Evolutionary conservation across 2,329 filamentous ascomycete genomes (phyloP), one percentile per base, ranked within the genome.

Genomic region (Alternaria sp.): DNA sequence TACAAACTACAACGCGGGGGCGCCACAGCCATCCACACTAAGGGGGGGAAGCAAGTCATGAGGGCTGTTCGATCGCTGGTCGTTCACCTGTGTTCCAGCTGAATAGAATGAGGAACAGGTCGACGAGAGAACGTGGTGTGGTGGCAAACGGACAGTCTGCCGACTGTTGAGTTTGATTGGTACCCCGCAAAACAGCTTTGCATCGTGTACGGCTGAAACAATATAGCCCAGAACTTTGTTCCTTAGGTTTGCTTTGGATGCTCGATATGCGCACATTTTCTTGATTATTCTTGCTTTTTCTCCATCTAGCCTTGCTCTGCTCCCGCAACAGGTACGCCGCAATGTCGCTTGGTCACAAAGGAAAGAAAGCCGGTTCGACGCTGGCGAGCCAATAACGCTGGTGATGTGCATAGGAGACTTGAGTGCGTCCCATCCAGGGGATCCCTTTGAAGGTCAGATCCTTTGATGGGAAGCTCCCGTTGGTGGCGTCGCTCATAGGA

Each of bases 141-240:
- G 41, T 51, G 40, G 56, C 56, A 49, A 58, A n/a, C 26, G 31
- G 40, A 52, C n/a, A 26, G 26, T 36, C 24, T 23, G 40, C n/a
- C 31, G 31, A 17, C 28, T 21, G 21, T 29, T 5, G 14, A 33
- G 44, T 53, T 34, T 49, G 42, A 61, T 54, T 60, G 45, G 57
- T 52, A 56, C 40, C 50, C 60, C 41, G 41, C 57, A 54, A 48
- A 46, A 41, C n/a, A 42, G 51, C 26, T 31, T 31, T 57, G 51
- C 56, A 49, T 50, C 50, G 39, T 39, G 31, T 29, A 24, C 10
- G 51, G 28, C 45, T 57, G 52, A 60, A 57, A 56, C 53, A 39
- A 42, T n/a, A 40, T 60, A 54, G 57, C 10, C 28, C 34, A 45
- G 48, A 63, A 63, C 54, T 55, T 39, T 61, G 54, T 58, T 55